phyloP scores from a whole-genome alignment of 1,139 yeast genomes.

The Taiozyma onychis region DNA sequence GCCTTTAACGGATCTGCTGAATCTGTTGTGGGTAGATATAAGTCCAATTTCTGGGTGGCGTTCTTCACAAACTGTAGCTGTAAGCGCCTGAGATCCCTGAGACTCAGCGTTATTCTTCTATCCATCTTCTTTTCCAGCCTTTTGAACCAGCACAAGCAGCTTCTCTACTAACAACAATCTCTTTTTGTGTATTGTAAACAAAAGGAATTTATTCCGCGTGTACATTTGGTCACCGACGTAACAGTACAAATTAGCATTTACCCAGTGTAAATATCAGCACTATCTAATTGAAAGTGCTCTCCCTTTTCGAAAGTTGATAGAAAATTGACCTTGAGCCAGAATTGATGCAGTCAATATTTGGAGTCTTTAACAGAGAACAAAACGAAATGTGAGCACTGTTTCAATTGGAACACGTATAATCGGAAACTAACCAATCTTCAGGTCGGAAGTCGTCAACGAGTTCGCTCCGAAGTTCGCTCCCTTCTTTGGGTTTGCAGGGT shows the following conservation, averaged over 20 bases:
- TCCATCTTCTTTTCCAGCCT: background rate
- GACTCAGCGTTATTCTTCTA: slow-evolving; percentile 29
- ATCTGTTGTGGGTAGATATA: slow-evolving; percentile 41
- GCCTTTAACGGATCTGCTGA: slow-evolving; percentile 16
- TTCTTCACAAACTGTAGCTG: slow-evolving; percentile 37
- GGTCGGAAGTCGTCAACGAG: slow-evolving; percentile 37
- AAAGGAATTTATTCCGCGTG: background rate
- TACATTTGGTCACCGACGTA: background rate
- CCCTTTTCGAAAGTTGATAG: background rate
- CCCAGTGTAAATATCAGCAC: background rate
- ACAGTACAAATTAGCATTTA: too few species aligned
- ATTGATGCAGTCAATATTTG: background rate
- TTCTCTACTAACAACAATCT: too few species aligned
- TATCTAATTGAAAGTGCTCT: background rate
- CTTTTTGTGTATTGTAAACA: background rate
- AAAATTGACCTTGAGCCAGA: background rate
- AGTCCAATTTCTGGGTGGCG: slow-evolving; percentile 37
- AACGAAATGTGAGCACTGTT: background rate
- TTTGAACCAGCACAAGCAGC: background rate
- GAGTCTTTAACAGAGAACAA: background rate
- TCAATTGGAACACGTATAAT: background rate
- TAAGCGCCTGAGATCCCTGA: slow-evolving; percentile 42
- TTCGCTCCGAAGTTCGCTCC: slow-evolving; percentile 88
- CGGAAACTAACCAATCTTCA: slow-evolving; percentile 4
- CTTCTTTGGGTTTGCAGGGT: slow-evolving; percentile 90